These are phyloP conservation scores for Fraxinus excelsior DNA, from an alignment of 257 asterid genomes.

Conservation along the genomic window DNA sequence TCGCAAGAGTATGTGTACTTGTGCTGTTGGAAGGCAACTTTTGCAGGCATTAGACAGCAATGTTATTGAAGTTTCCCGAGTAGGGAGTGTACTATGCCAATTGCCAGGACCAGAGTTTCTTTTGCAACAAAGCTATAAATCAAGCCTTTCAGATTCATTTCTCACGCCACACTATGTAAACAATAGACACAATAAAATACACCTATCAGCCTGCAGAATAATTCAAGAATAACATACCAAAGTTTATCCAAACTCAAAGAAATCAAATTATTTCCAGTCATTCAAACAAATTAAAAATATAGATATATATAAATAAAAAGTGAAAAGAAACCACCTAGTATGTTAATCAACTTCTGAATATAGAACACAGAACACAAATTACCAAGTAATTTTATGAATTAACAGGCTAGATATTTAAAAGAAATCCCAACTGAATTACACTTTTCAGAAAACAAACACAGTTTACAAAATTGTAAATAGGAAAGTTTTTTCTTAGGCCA, in stretches of 20 bases:
- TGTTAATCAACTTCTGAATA: not conserved
- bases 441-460: not conserved
- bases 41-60: too few relatives aligned
- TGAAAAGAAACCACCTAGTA: not conserved
- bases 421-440: not conserved
- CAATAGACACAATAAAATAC: not conserved
- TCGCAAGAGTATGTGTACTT: too few relatives aligned
- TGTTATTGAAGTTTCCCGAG: too few relatives aligned
- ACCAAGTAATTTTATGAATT: not conserved
- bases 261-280: slow-evolving; percentile 5
- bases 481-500: not conserved
- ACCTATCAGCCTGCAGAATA: slow-evolving; percentile 14
- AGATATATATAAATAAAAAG: not conserved
- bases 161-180: too few relatives aligned
- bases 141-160: too few relatives aligned
- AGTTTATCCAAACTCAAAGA: slow-evolving; percentile 13
- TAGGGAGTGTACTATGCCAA: too few relatives aligned
- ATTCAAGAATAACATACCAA: not conserved
- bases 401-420: not conserved
- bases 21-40: too few relatives aligned
- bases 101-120: too few relatives aligned
- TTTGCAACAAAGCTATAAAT: too few relatives aligned
- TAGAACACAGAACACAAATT: not conserved
- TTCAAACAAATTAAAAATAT: not conserved
- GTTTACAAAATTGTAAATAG: not conserved